phyloP scores from a whole-genome alignment of 2,329 filamentous ascomycete species.

The Venturiaceae sp. region DNA sequence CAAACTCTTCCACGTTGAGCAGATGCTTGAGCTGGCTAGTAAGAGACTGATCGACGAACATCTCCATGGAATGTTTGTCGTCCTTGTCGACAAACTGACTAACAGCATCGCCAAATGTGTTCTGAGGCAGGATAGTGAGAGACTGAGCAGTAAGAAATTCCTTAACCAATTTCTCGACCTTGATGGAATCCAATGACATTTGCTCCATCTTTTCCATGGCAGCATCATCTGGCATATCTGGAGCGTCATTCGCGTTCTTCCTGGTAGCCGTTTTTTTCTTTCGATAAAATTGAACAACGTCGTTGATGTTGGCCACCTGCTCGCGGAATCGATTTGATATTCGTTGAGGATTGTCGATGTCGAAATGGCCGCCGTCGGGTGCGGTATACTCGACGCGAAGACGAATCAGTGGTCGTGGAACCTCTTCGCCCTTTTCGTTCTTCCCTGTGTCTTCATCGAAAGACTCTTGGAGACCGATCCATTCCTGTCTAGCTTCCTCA shows the following conservation, averaged over 20 bases:
- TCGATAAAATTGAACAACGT: constrained; percentile 86
- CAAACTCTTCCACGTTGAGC: constrained; percentile 46
- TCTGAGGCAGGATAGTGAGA: constrained; percentile 85
- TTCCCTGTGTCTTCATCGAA: constrained; percentile 38
- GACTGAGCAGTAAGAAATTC: constrained; percentile 83
- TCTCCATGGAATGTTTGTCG: constrained; percentile 77
- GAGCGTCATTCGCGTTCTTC: constrained; percentile 35
- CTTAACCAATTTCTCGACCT: constrained; percentile 79
- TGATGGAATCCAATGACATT: constrained; percentile 52
- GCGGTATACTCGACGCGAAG: constrained; percentile 86
- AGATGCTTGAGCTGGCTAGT: constrained; percentile 27
- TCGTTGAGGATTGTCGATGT: constrained; percentile 89
- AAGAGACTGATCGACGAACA: constrained; percentile 35
- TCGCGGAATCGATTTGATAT: constrained; percentile 88
- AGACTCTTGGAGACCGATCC: constrained; percentile 63
- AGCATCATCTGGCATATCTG: constrained; percentile 54
- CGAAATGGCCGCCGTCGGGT: constrained; percentile 74
- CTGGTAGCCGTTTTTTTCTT: constrained; percentile 59
- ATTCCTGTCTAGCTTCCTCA: constrained; percentile 69
- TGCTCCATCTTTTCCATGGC: constrained; percentile 52
- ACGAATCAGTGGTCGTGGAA: constrained; percentile 74
- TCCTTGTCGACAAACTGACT: constrained; percentile 90
- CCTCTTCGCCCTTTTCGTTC: constrained; percentile 43
- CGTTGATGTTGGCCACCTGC: constrained; percentile 88
- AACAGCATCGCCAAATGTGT: constrained; percentile 86